Evolutionary conservation across 1,139 yeast genomes (phyloP).

Genomic region (Saccharomyces hybrid): DNA sequence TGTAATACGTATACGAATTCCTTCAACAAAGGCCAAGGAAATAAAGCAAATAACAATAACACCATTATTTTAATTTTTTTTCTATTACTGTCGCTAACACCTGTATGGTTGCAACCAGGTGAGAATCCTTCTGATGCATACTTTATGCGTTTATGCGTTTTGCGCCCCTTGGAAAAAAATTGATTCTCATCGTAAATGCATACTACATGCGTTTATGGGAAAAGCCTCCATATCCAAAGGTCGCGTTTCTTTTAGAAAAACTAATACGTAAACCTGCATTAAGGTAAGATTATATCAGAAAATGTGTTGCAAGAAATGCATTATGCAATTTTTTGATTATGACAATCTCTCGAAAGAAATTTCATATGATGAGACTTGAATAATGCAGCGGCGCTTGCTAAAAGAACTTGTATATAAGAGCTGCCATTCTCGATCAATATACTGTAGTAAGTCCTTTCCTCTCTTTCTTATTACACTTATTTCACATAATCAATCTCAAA

Average conservation of each 20-base stretch:
- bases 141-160: background rate
- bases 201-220: background rate
- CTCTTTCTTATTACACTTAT: background rate
- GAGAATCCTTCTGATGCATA: background rate
- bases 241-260: background rate
- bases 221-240: background rate
- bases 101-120: slow-evolving; percentile 2
- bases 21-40: background rate
- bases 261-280: background rate
- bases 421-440: background rate
- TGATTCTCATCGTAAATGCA: background rate
- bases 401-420: background rate
- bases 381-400: background rate
- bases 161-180: background rate
- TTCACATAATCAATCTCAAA: background rate
- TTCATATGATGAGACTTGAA: background rate
- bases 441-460: background rate
- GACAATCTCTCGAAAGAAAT: background rate
- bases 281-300: background rate
- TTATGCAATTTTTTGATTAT: background rate
- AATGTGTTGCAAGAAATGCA: background rate
- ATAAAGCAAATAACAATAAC: background rate
- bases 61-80: background rate
- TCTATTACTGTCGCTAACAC: slow-evolving; percentile 5
- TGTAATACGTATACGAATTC: background rate